Conservation (phyloP, 768 basidiomycete genomes). For the Lentinula aciculospora region DNA sequence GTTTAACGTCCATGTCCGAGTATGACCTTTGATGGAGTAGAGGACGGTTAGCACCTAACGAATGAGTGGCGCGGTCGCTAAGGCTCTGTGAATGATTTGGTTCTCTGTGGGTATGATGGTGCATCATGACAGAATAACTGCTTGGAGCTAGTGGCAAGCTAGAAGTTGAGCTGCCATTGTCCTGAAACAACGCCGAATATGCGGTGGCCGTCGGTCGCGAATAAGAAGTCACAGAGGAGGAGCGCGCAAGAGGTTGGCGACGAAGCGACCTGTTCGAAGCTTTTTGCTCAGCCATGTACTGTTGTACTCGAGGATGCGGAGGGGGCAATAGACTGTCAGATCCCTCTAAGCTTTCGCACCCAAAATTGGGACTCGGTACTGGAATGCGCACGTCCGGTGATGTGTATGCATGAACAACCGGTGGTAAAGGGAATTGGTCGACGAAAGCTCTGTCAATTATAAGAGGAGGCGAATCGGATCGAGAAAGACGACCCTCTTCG, state of each 20-base stretch:
- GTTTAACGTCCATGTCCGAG: not conserved
- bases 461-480: not conserved
- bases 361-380: not conserved
- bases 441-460: constrained; percentile 2
- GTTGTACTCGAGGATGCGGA: not conserved
- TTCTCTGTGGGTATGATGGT: not conserved
- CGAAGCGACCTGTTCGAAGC: not conserved
- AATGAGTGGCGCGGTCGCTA: not conserved
- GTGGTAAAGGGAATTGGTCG: constrained; percentile 5
- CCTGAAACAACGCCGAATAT: not conserved
- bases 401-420: constrained; percentile 1
- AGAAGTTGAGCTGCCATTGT: not conserved
- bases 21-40: not conserved
- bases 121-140: not conserved
- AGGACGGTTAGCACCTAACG: not conserved
- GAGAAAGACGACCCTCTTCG: not conserved
- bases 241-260: not conserved
- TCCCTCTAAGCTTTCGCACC: not conserved
- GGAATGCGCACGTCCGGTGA: not conserved
- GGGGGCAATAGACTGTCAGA: not conserved
- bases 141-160: not conserved
- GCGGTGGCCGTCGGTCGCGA: constrained; percentile 4
- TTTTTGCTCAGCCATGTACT: constrained; percentile 2
- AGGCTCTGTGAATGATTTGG: not conserved
- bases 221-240: constrained; percentile 3